Evolutionary conservation across 2,329 filamentous ascomycete species (phyloP), one percentile per base, ranked within the genome.

Genomic region (Shiraia sp.): DNA sequence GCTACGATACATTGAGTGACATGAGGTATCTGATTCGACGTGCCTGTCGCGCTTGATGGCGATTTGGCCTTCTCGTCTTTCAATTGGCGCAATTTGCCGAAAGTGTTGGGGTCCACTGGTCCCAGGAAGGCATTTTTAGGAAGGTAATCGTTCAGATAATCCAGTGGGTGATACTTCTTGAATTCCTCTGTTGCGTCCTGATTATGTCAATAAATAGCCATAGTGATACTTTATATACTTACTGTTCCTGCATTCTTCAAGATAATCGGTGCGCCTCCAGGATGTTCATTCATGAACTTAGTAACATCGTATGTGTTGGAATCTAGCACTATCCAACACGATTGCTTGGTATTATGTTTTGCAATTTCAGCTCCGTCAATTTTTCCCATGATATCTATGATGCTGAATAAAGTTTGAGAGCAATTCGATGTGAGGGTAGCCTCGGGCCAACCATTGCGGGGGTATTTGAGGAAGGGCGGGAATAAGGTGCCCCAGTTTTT

Each of bases 261-360:
- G 14, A 68, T 55, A 3, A 68, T 65, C 2, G 60, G 52, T n/a
- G 79, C 69, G 15, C 82, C 82, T n/a, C 82, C 81, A 3, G 82
- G 81, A 63, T 85, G 82, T 35, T 81, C 72, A 6, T 75, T 74
- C 4, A 81, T 71, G 58, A 88, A 88, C 10, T 78, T 74, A 3
- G 81, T 84, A 23, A 88, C 69, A 63, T 88, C 80, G 70, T 84
- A 87, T 4, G 87, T 82, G 49, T 80, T 79, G 25, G 78, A 79
- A 59, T 87, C 79, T 7, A 88, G 76, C 5, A 87, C 82, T 35
- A 88, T 79, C 86, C 86, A 89, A 52, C 72, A 75, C 6, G 60
- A 61, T 8, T 65, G 59, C 33, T 61, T 66, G 36, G 34, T 63
- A 28, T 50, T 57, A 44, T 69, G 66, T 40, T 61, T 63, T 23